Evolutionary conservation across 2,329 filamentous ascomycete species (phyloP), one percentile per base, ranked within the genome.

Genomic region (Fusarium armeniacum): DNA sequence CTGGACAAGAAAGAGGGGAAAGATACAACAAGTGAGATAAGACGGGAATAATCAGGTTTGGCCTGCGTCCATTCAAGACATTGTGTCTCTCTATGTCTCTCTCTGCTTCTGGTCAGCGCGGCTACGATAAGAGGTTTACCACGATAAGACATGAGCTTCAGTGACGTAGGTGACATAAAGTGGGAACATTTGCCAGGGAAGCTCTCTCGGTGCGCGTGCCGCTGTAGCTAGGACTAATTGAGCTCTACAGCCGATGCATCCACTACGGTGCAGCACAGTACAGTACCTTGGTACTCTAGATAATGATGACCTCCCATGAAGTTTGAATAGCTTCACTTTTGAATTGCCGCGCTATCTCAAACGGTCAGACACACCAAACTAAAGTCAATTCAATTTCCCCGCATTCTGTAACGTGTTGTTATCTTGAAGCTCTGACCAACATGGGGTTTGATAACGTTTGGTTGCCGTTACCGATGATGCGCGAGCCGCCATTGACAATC

Each of bases 101-200:
- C 20, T 40, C 35, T 30, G 20, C n/a, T 24, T 30, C 44, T 46
- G 55, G 36, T 26, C 43, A 74, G 72, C 72, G 72, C 72, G 72
- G 72, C 72, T 74, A 74, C 72, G 72, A 74, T 74, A 74, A 74
- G 72, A 46, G 22, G 44, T 45, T 63, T 63, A 33, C 45, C 16
- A 49, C 63, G 72, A 74, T 74, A 74, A 74, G 72, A 10, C 1
- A 73, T 63, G n/a, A 35, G 67, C 70, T 68, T 74, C 68, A 65
- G 72, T 74, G 72, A 74, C 72, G 72, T 74, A 69, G 24, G 40
- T 52, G 32, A 44, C 16, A 35, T 40, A 55, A 44, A 63, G 66
- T 67, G 67, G 62, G 53, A 40, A 20, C 35, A 52, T 20, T 40
- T 28, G 5, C 33, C 49, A 52, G 49, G 49, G 49, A 41, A 52